These are phyloP conservation scores for Hippophae rhamnoides DNA, from an alignment of 306 rosid species.

Conservation along the genomic window DNA sequence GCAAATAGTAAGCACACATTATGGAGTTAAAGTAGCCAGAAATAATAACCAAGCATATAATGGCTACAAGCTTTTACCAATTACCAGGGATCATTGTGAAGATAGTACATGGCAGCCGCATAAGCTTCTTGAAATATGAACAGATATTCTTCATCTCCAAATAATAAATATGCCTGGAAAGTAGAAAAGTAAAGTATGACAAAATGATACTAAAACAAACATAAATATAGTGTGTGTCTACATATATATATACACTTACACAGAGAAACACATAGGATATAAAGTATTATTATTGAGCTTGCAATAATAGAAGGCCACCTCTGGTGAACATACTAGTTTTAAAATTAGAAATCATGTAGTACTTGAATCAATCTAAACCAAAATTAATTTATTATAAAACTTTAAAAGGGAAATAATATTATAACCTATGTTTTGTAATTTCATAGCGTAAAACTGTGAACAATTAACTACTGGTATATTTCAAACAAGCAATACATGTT, in stretches of 20 bases:
- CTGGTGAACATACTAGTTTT: too few species aligned
- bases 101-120: conserved; percentile 89
- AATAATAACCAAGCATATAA: conserved; percentile 21
- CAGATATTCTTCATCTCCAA: conserved; percentile 95
- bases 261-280: too few species aligned
- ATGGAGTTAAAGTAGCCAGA: conserved; percentile 7
- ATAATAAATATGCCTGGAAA: conserved; percentile 81
- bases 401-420: not conserved
- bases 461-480: conserved; percentile 11
- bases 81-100: conserved; percentile 93
- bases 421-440: not conserved
- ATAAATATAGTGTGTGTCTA: too few species aligned
- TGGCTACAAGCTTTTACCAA: conserved; percentile 61
- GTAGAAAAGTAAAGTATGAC: conserved; percentile 2
- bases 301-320: too few species aligned
- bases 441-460: not conserved
- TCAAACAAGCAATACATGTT: conserved; percentile 17
- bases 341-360: too few species aligned
- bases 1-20: conserved; percentile 14
- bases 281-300: too few species aligned
- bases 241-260: too few species aligned
- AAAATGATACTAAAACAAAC: conserved; percentile 14
- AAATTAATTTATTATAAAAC: not conserved
- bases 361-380: too few species aligned
- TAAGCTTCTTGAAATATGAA: conserved; percentile 96